Conservation (phyloP, 169 alveolate species). For the Theileria parva region DNA sequence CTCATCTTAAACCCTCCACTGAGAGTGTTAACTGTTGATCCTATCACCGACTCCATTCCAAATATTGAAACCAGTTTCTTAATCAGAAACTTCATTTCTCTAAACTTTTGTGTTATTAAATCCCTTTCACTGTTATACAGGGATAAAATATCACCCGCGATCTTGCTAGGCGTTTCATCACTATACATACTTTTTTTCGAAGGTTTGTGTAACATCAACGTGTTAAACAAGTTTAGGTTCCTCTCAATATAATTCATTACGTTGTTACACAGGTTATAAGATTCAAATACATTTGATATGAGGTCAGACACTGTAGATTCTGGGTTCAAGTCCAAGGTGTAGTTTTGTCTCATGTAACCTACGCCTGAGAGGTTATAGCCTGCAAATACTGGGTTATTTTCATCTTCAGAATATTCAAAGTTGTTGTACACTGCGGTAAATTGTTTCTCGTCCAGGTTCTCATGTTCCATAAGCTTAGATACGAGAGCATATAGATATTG, state of each 20-base stretch:
- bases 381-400: not conserved
- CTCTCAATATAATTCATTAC: slow-evolving; percentile 37
- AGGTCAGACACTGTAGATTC: slow-evolving; percentile 27
- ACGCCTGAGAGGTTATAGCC: slow-evolving; percentile 27
- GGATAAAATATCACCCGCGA: slow-evolving; percentile 8
- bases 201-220: not conserved
- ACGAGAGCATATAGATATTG: not conserved
- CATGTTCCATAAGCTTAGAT: slow-evolving; percentile 4
- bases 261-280: slow-evolving; percentile 11
- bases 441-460: not conserved
- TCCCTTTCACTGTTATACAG: slow-evolving; percentile 35
- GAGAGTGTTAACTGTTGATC: slow-evolving; percentile 51
- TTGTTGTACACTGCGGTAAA: not conserved
- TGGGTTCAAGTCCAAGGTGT: slow-evolving; percentile 23
- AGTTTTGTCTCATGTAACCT: slow-evolving; percentile 65
- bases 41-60: slow-evolving; percentile 56
- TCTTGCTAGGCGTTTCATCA: not conserved
- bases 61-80: slow-evolving; percentile 60
- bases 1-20: slow-evolving; percentile 79
- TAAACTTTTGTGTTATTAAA: not conserved
- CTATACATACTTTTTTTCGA: not conserved
- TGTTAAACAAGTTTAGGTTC: slow-evolving; percentile 19
- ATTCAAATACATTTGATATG: slow-evolving; percentile 7
- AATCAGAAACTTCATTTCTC: slow-evolving; percentile 38
- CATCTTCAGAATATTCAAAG: not conserved